Conservation (phyloP, 2,329 filamentous ascomycete genomes). For the Aspergillus calidoustus region DNA sequence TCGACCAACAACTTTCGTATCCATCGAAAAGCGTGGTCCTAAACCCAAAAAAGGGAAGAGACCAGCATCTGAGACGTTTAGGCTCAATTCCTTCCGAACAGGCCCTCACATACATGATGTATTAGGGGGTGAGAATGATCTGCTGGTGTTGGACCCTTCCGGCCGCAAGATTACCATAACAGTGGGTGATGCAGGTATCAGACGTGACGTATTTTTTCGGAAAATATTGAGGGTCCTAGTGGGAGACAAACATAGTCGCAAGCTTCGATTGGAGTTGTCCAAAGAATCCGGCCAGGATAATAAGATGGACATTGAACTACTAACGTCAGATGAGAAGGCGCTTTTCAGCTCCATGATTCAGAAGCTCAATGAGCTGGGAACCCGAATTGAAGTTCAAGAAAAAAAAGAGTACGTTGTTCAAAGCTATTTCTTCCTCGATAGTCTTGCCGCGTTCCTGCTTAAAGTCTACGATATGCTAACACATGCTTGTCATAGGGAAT, state of each 20-base stretch:
- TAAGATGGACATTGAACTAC: constrained; percentile 37
- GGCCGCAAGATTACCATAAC: constrained; percentile 12
- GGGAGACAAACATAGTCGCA: constrained; percentile 30
- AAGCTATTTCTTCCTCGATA: background rate
- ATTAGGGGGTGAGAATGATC: constrained; percentile 10
- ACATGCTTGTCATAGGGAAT: constrained; percentile 27
- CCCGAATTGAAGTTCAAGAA: constrained; percentile 15
- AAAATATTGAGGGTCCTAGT: constrained; percentile 27
- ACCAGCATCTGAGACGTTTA: constrained; percentile 19
- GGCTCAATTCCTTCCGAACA: constrained; percentile 28
- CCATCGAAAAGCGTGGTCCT: constrained; percentile 18
- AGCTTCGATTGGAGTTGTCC: constrained; percentile 35
- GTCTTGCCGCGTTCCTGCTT: background rate
- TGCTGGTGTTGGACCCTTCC: constrained; percentile 23
- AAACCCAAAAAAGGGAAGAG: constrained; percentile 11
- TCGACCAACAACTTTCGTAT: constrained; percentile 33
- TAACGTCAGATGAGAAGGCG: constrained; percentile 25
- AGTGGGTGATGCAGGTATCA: background rate
- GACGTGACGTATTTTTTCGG: background rate
- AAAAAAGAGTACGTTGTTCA: constrained; percentile 34
- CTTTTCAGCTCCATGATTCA: constrained; percentile 26
- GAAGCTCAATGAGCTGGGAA: background rate
- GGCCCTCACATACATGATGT: constrained; percentile 22
- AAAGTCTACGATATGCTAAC: constrained; percentile 14
- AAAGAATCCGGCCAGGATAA: constrained; percentile 24